Base-by-base conservation (phyloP, 345 rosid genomes). In the Salix exigua region DNA sequence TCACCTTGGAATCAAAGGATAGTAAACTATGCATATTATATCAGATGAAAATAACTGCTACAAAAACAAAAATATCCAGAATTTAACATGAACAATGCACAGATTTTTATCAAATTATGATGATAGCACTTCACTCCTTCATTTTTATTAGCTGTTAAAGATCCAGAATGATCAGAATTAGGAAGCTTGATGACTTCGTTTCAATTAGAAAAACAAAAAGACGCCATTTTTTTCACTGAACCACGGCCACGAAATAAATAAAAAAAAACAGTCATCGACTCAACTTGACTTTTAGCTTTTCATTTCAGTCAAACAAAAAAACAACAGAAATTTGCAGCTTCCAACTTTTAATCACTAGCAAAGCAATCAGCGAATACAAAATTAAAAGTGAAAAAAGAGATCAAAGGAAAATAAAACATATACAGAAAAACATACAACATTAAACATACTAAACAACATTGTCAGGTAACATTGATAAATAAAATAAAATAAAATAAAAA, bases 1-100 rank as follows among this genome's bases (percentile, higher is more conserved):
- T 72, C 75, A 77, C 50, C 62, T 55, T 55, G 28, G 28, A 8
- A 53, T 53, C 61, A 53, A 53, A 19, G 61, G 61, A 53, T 53
- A 21, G 25, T 53, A 7, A 53, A 21, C 61, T 53, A 21, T 33
- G 46, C 37, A 65, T 66, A 5, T 26, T n/a, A 23, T 51, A 35
- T 8, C 7, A 66, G 21, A 65, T 23, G 6, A 12, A 44, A 44
- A 44, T 13, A 44, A 44, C 50, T 44, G 18, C 50, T 44, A 3
- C 8, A 2, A n/a, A n/a, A 21, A 4, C 10, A n/a, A 55, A 9
- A 9, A 21, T 11, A 55, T 55, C 62, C 62, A 55, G 4, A 55
- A 55, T 55, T 2, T 55, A 55, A 55, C 62, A 55, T 3, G 62
- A 55, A 55, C n/a, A 4, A n/a, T 1, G 60, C 60, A 53, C 2